A percentile compares a stretch with the other conserved stretches of the same genome.
These are phyloP conservation scores for Boehmeria nivea DNA, from an alignment of 306 rosid genomes.

Conservation along the genomic window DNA sequence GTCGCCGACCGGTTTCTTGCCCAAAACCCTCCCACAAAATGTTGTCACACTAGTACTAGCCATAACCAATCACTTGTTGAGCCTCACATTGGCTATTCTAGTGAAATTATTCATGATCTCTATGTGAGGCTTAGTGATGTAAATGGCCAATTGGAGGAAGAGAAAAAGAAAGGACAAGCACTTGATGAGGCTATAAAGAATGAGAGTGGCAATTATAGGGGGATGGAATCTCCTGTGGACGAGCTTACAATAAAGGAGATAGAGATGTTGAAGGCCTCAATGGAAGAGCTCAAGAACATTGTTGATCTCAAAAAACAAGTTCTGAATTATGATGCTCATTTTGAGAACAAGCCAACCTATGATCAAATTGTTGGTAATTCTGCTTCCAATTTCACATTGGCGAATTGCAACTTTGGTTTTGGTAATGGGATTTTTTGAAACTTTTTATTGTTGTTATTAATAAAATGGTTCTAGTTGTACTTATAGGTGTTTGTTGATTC, in stretches of 20 bases:
- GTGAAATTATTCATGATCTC: constrained; percentile 33
- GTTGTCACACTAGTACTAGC: background rate
- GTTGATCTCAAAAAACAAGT: constrained; percentile 25
- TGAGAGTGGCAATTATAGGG: constrained; percentile 25
- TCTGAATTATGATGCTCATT: background rate
- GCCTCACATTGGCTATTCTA: constrained; percentile 29
- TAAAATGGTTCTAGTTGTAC: no score
- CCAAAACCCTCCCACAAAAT: constrained; percentile 7
- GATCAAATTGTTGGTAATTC: background rate
- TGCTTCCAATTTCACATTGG: constrained; percentile 7
- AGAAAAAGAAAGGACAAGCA: constrained; percentile 45
- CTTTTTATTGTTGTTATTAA: no score
- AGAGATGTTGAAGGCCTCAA: constrained; percentile 26
- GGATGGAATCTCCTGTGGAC: constrained; percentile 57
- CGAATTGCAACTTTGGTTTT: constrained; percentile 29
- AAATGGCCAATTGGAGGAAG: constrained; percentile 38
- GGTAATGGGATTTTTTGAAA: constrained; percentile 36
- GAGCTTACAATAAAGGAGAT: constrained; percentile 41
- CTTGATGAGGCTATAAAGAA: constrained; percentile 33
- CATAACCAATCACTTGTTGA: constrained; percentile 18
- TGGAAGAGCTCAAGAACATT: constrained; percentile 54
- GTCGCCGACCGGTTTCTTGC: constrained; percentile 34
- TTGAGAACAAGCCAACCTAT: background rate
- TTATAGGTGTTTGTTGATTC: no score
- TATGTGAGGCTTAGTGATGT: constrained; percentile 38